Conservation (phyloP, 2,329 filamentous ascomycete species). For the Aspergillus udagawae region DNA sequence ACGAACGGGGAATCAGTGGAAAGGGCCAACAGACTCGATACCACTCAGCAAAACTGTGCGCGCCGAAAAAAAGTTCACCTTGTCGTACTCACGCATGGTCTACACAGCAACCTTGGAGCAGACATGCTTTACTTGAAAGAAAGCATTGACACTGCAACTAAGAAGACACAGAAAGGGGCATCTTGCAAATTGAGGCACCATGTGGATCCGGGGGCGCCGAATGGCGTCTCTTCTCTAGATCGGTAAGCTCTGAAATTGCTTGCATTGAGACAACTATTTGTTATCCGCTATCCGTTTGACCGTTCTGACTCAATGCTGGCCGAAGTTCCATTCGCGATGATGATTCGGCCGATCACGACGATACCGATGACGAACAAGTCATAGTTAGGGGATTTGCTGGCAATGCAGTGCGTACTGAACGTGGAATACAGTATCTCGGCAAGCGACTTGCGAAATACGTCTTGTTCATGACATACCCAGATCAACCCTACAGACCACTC, state of each 20-base stretch:
- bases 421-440: constrained; percentile 93
- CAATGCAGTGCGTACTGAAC: constrained; percentile 87
- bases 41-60: constrained; percentile 13
- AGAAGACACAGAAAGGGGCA: constrained; percentile 52
- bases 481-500: constrained; percentile 78
- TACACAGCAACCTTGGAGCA: constrained; percentile 92
- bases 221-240: background rate
- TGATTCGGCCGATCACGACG: constrained; percentile 29
- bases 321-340: constrained; percentile 20
- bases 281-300: background rate
- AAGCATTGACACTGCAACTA: constrained; percentile 82
- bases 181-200: constrained; percentile 49
- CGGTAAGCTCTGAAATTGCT: constrained; percentile 3
- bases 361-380: constrained; percentile 61
- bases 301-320: background rate
- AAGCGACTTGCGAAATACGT: constrained; percentile 92
- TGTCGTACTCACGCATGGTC: constrained; percentile 85
- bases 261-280: background rate
- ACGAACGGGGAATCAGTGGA: constrained; percentile 14
- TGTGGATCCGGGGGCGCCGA: constrained; percentile 45
- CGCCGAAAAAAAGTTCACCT: constrained; percentile 64
- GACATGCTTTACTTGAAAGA: constrained; percentile 98
- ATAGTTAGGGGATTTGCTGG: constrained; percentile 86
- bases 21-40: constrained; percentile 1
- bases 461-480: constrained; percentile 84